Evolutionary conservation across 345 rosid species (phyloP).

Genomic region (Raphanus raphanistrum): DNA sequence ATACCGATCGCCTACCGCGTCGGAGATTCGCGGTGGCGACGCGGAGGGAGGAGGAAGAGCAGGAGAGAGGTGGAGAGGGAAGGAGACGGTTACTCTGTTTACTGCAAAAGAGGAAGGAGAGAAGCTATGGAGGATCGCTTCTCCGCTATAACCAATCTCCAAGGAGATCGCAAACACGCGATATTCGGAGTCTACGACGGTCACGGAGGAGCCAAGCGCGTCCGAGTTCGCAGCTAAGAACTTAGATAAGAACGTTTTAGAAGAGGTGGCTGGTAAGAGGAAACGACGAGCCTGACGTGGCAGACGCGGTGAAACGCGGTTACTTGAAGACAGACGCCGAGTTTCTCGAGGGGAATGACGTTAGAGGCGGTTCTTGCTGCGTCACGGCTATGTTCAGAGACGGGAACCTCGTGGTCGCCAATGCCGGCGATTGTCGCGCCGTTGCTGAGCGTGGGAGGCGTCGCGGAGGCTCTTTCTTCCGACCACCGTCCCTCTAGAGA

Average conservation of each 20-base stretch:
- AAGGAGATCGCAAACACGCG: slow-evolving; percentile 72
- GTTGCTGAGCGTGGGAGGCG: slow-evolving; percentile 77
- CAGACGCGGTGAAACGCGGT: slow-evolving; percentile 67
- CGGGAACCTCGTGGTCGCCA: slow-evolving; percentile 75
- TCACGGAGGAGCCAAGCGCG: slow-evolving; percentile 81
- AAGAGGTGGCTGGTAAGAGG: slow-evolving; percentile 39
- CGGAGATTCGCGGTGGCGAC: slow-evolving; percentile 29
- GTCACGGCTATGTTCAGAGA: slow-evolving; percentile 73
- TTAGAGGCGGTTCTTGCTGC: slow-evolving; percentile 76
- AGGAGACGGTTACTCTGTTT: slow-evolving; percentile 68
- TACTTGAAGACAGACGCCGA: slow-evolving; percentile 72
- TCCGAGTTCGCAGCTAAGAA: slow-evolving; percentile 79
- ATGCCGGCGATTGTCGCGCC: slow-evolving; percentile 93
- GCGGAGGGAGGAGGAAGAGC: slow-evolving; percentile 31
- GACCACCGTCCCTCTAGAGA: slow-evolving; percentile 85
- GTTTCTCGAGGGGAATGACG: slow-evolving; percentile 56
- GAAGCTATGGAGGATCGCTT: slow-evolving; percentile 90
- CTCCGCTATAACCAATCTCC: slow-evolving; percentile 58
- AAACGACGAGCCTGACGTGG: slow-evolving; percentile 43
- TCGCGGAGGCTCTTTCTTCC: slow-evolving; percentile 73
- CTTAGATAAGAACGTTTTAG: slow-evolving; percentile 61
- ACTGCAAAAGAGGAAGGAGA: slow-evolving; percentile 87
- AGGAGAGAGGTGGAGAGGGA: slow-evolving; percentile 54
- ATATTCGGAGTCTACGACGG: slow-evolving; percentile 88
- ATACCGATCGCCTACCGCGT: slow-evolving; percentile 49